phyloP scores from a whole-genome alignment of 2,329 filamentous ascomycete genomes.

The Ceratocystis eucalypticola region DNA sequence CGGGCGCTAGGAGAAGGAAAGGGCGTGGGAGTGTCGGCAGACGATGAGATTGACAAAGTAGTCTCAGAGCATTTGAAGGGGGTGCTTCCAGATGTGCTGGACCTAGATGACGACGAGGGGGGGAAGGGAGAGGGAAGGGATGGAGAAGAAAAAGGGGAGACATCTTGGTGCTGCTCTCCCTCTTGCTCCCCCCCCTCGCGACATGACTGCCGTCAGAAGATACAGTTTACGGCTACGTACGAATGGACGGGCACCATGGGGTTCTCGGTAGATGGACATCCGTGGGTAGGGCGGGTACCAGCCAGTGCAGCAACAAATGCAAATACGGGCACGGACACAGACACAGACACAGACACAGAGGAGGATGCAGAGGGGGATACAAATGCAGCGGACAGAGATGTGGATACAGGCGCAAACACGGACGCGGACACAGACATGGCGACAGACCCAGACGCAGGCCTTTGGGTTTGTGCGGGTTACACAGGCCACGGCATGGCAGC shows the following conservation, averaged over 20 bases:
- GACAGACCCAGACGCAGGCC: constrained; percentile 27
- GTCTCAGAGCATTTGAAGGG: constrained; percentile 43
- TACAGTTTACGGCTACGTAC: constrained; percentile 38
- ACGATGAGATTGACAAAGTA: constrained; percentile 41
- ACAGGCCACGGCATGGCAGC: constrained; percentile 69
- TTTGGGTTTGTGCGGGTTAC: constrained; percentile 54
- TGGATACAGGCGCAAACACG: constrained; percentile 12
- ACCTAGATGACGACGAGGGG: background rate
- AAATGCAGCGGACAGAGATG: too few species aligned
- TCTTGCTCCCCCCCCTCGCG: constrained; percentile 24
- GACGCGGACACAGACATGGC: too few species aligned
- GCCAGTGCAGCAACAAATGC: constrained; percentile 33
- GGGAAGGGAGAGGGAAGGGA: background rate
- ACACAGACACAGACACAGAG: too few species aligned
- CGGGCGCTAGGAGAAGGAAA: constrained; percentile 36
- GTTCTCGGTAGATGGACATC: constrained; percentile 51
- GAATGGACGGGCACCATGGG: constrained; percentile 78
- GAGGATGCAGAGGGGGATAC: too few species aligned
- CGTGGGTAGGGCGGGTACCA: constrained; percentile 60
- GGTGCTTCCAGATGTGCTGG: constrained; percentile 31
- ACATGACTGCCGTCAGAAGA: constrained; percentile 26
- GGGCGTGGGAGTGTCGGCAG: constrained; percentile 45
- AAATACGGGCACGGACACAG: too few species aligned
- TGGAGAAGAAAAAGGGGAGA: background rate
- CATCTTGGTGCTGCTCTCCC: too few species aligned